Evolutionary conservation across 2,329 filamentous ascomycete genomes (phyloP).

Genomic region (Apiospora saccharicola): DNA sequence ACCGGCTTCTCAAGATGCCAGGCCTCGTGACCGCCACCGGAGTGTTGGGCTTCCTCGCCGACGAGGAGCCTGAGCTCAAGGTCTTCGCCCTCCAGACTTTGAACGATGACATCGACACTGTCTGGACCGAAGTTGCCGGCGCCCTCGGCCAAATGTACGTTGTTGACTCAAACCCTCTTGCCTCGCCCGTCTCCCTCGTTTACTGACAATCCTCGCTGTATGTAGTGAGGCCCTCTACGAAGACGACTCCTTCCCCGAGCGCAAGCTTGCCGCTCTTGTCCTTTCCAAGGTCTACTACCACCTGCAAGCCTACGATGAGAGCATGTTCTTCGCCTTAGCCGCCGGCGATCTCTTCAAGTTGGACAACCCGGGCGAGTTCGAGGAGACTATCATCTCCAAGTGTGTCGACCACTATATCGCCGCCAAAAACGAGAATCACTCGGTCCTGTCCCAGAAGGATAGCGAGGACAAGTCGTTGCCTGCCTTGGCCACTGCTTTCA

Average conservation of each 20-base stretch:
- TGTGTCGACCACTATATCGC: slow-evolving; percentile 98
- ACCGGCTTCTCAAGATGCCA: slow-evolving; percentile 69
- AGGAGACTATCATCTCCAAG: slow-evolving; percentile 98
- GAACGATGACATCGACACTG: slow-evolving; percentile 94
- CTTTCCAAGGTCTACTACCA: slow-evolving; percentile 99
- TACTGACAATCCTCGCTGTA: not conserved
- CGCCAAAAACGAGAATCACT: slow-evolving; percentile 63
- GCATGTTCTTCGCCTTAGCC: slow-evolving; percentile 96
- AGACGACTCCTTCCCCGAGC: slow-evolving; percentile 92
- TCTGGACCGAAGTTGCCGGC: slow-evolving; percentile 97
- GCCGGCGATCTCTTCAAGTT: slow-evolving; percentile 96
- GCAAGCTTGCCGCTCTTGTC: slow-evolving; percentile 91
- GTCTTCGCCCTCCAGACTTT: slow-evolving; percentile 94
- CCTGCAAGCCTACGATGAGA: slow-evolving; percentile 98
- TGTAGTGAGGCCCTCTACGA: slow-evolving; percentile 94
- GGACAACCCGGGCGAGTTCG: slow-evolving; percentile 90
- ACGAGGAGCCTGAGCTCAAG: slow-evolving; percentile 93
- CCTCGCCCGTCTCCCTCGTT: not conserved
- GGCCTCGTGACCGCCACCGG: slow-evolving; percentile 93
- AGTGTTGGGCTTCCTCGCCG: slow-evolving; percentile 92
- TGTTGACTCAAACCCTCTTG: not conserved
- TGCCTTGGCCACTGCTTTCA: slow-evolving; percentile 83
- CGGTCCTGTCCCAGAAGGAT: slow-evolving; percentile 48
- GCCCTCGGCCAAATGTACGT: slow-evolving; percentile 89
- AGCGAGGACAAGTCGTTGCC: slow-evolving; percentile 59